These are phyloP conservation scores for Psilocybe mexicana DNA, from an alignment of 1,284 basidiomycete species.

Conservation along the genomic window DNA sequence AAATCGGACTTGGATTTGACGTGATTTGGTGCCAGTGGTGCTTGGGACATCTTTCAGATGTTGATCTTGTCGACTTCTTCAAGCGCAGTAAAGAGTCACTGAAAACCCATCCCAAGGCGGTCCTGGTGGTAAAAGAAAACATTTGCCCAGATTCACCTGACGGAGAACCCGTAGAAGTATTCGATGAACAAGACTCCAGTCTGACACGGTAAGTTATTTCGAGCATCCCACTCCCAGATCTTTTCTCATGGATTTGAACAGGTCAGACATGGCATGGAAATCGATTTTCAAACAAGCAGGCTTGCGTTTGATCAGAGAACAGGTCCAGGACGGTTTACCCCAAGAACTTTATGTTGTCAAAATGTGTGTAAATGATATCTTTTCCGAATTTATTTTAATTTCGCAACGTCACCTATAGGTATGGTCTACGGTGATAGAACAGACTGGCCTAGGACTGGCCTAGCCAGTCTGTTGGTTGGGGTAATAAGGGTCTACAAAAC, in stretches of 20 bases:
- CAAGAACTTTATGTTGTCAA: constrained; percentile 80
- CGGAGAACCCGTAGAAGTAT: constrained; percentile 57
- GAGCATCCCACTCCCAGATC: not conserved
- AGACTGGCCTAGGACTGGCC: constrained; percentile 1
- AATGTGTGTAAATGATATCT: constrained; percentile 53
- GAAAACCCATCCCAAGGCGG: constrained; percentile 42
- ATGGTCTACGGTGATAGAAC: constrained; percentile 49
- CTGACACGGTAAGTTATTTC: constrained; percentile 65
- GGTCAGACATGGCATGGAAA: constrained; percentile 85
- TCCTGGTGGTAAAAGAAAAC: constrained; percentile 93
- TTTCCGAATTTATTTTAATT: not conserved
- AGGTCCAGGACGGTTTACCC: constrained; percentile 79
- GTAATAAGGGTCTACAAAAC: constrained; percentile 5
- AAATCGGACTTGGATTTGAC: constrained; percentile 62
- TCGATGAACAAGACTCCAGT: constrained; percentile 88
- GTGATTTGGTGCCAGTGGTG: constrained; percentile 97
- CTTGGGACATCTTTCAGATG: constrained; percentile 82
- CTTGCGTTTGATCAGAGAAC: constrained; percentile 65
- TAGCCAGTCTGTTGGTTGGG: not conserved
- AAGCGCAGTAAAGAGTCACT: constrained; percentile 59
- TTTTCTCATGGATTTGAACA: constrained; percentile 31
- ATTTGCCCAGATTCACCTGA: constrained; percentile 64
- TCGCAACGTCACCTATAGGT: constrained; percentile 41
- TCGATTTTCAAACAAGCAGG: constrained; percentile 70
- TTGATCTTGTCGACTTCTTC: constrained; percentile 79